phyloP scores from a whole-genome alignment of 768 basidiomycete species.

The Clavaria fumosa region DNA sequence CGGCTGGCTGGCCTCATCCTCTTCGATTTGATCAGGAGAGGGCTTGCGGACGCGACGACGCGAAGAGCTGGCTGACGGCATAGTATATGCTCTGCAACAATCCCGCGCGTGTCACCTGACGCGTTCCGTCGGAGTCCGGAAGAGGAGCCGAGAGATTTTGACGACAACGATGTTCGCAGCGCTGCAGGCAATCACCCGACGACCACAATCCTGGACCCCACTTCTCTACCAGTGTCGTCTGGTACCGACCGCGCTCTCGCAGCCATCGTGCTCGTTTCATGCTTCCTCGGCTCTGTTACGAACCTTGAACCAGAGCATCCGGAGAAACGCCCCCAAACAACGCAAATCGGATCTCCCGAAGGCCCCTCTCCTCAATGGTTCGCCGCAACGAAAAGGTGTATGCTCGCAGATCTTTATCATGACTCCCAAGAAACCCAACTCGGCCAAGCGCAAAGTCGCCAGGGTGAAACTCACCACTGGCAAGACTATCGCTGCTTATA shows the following conservation, averaged over 20 bases:
- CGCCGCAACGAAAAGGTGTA: slow-evolving; percentile 86
- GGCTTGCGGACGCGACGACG: slow-evolving; percentile 29
- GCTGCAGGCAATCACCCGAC: slow-evolving; percentile 20
- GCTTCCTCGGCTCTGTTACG: slow-evolving; percentile 37
- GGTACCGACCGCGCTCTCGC: slow-evolving; percentile 1
- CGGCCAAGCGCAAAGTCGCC: slow-evolving; percentile 94
- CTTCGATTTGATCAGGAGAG: slow-evolving; percentile 44
- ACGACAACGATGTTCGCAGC: slow-evolving; percentile 23
- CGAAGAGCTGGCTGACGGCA: slow-evolving; percentile 26
- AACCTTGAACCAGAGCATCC: slow-evolving; percentile 82
- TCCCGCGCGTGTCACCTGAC: neutral
- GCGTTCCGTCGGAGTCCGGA: neutral
- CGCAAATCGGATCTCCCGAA: slow-evolving; percentile 31
- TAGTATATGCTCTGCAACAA: slow-evolving; percentile 12
- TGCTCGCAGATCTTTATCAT: slow-evolving; percentile 66
- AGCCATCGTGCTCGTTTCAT: slow-evolving; percentile 37
- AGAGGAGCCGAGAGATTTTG: neutral
- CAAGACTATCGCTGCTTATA: slow-evolving; percentile 81
- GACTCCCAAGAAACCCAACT: slow-evolving; percentile 96
- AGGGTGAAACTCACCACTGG: slow-evolving; percentile 86
- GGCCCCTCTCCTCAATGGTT: slow-evolving; percentile 63
- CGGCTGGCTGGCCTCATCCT: slow-evolving; percentile 25
- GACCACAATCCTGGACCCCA: neutral
- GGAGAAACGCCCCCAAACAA: slow-evolving; percentile 48
- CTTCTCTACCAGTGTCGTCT: slow-evolving; percentile 1